Evolutionary conservation across 805 yeast species (phyloP), one percentile per base, ranked within the genome.

Genomic region (Candida pseudofarinosa): DNA sequence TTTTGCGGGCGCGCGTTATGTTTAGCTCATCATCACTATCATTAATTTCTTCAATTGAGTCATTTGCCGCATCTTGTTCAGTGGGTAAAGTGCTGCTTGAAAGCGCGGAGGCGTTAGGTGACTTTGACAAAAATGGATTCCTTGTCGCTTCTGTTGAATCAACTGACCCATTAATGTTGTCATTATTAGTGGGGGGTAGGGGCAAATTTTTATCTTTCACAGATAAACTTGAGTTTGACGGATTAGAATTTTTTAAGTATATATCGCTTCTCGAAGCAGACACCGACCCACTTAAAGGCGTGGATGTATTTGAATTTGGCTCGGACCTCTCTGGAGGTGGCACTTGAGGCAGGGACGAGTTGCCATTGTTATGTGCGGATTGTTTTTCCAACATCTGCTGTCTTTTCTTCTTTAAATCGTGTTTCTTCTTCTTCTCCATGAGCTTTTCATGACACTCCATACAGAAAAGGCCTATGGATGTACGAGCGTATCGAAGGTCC

Each of bases 391-490:
- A 32, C 33, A 41, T 32, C 10, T 60, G 60, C 51, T 57, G 39
- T 42, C 58, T 62, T 41, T 63, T 62, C 54, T 65, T 75, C 53
- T 66, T 66, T 42, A 69, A 59, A 51, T 81, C 85, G 51, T 82
- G 79, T 49, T 77, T 74, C 52, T 80, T 81, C 66, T 88, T 83
- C 57, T 83, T 83, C 36, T 83, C 89, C 58, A 90, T 65, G 46
- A 91, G 67, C 51, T 81, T 77, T 56, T 88, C 90, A 64, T 93
- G 97, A 62, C 99, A 91, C 20, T 77, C 72, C 88, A 90, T 88
- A 64, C 99, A 91, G 58, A 88, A 90, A 36, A 91, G 69, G 0
- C 98, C 98, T 55, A 86, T 90, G 34, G 90, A 83, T 0, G 97
- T 91, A 57, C 96, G 76, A 13, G 97, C 97, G 60, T 93, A 93